Percentiles rank a stretch among this genome's conserved stretches.
phyloP scores from a whole-genome alignment of 441 rosid species.

The Erodium moschatum region DNA sequence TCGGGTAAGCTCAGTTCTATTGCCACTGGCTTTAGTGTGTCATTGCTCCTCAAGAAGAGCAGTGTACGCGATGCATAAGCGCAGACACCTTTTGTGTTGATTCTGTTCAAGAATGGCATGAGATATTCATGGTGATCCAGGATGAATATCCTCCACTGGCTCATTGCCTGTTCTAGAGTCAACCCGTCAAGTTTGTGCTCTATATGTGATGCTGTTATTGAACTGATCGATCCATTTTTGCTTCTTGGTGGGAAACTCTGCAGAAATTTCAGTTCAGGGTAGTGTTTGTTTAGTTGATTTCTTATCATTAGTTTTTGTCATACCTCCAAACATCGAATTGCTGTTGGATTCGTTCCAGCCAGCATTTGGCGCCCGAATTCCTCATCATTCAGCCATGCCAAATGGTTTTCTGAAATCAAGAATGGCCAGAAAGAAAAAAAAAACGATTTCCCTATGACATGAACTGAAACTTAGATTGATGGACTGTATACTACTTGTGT shows the following conservation, averaged over 20 bases:
- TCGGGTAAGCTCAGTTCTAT: conserved; percentile 51
- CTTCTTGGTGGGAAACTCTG: conserved; percentile 53
- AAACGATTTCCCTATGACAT: not conserved
- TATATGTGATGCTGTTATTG: conserved; percentile 29
- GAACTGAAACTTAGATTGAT: conserved; percentile 2
- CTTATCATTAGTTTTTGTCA: not conserved
- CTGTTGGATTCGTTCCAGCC: conserved; percentile 54
- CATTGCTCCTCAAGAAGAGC: conserved; percentile 36
- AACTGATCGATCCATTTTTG: conserved; percentile 28
- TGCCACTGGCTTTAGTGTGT: conserved; percentile 49
- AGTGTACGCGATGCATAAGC: conserved; percentile 57
- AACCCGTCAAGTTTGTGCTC: conserved; percentile 43
- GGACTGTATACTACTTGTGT: not conserved
- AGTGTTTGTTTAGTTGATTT: not conserved
- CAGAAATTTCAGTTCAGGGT: not conserved
- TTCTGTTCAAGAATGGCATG: conserved; percentile 42
- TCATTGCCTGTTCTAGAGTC: conserved; percentile 35
- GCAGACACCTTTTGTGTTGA: conserved; percentile 31
- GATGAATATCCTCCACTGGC: conserved; percentile 42
- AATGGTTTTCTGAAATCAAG: conserved; percentile 31
- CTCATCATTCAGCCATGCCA: conserved; percentile 45
- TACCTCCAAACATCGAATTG: conserved; percentile 46
- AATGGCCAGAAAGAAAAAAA: conserved; percentile 1
- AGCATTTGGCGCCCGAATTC: conserved; percentile 65
- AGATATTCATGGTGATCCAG: conserved; percentile 69